These are phyloP conservation scores for Ceratocystis papillata DNA, from an alignment of 2,329 filamentous ascomycete genomes.

Conservation along the genomic window DNA sequence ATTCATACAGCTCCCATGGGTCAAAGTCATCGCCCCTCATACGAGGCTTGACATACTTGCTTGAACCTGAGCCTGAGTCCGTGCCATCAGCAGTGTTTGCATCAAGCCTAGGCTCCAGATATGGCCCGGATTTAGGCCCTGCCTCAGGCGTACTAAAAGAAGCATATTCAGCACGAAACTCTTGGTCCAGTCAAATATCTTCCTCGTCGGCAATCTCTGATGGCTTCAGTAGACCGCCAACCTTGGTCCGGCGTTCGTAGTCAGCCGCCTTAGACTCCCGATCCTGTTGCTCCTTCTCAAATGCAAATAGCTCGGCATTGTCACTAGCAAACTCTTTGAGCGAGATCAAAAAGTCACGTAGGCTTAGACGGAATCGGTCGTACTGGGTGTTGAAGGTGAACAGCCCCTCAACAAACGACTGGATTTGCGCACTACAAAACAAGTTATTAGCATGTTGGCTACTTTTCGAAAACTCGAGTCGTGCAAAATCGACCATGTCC, in stretches of 20 bases:
- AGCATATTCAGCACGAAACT: conserved; percentile 52
- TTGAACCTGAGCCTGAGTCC: conserved; percentile 10
- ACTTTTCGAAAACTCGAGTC: conserved; percentile 20
- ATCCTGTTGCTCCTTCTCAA: conserved; percentile 88
- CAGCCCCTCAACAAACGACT: conserved; percentile 77
- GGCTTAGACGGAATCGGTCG: conserved; percentile 86
- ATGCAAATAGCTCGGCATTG: conserved; percentile 84
- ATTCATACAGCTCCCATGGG: conserved; percentile 27
- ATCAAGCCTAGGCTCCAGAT: conserved; percentile 14
- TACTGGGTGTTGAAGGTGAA: conserved; percentile 82
- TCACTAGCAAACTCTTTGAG: conserved; percentile 95
- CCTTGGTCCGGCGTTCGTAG: conserved; percentile 83
- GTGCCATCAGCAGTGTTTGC: conserved; percentile 21
- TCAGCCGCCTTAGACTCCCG: conserved; percentile 78
- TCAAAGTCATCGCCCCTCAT: conserved; percentile 24
- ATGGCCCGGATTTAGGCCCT: conserved; percentile 31
- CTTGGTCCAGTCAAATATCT: conserved; percentile 71
- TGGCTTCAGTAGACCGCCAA: conserved; percentile 90
- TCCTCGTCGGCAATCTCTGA: conserved; percentile 82
- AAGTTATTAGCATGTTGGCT: conserved; percentile 28
- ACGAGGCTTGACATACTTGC: conserved; percentile 19
- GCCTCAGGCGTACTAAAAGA: conserved; percentile 28
- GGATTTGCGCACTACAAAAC: conserved; percentile 62
- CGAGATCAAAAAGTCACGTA: conserved; percentile 94
- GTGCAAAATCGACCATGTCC: neutral